Evolutionary conservation across 1,284 basidiomycete species (phyloP), one percentile per base, ranked within the genome.

Genomic region (Moesziomyces globuligerus): DNA sequence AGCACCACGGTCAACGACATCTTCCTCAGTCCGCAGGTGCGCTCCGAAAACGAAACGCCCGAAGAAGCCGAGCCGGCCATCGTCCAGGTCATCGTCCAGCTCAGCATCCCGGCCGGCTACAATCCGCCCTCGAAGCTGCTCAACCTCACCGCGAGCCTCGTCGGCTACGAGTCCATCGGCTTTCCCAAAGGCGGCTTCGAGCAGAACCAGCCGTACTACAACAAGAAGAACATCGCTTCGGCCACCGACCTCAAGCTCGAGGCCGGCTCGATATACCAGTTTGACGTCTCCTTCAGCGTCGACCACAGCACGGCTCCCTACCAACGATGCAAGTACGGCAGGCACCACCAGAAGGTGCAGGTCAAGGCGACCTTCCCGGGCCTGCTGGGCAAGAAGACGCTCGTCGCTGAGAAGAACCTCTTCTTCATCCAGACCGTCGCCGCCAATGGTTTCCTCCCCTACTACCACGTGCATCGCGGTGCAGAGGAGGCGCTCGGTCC

Each of bases 301-400:
- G 67, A 74, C 21, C 66, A 74, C 59, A 58, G 55, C 41, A 70
- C 67, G 0, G 61, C 72, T 4, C 48, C 67, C n/a, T 74, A 74
- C 26, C 72, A 74, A 28, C 23, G 72, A 18, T 66, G 66, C 61
- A 74, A 70, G 46, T 66, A 70, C 26, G 72, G 72, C 1, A 28
- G 72, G 3, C 67, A 70, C 32, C 67, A 66, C 45, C 72, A 74
- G 32, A 70, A 66, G 28, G 49, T 74, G 20, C 50, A 52, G 40
- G 72, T 67, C 21, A 74, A 74, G 29, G 72, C 72, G 1, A 67
- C 67, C 10, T 74, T 70, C n/a, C 72, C 72, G 0, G 72, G 51
- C 20, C 40, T 70, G 23, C n/a, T 74, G 3, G 50, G 54, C 17
- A 73, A 69, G 36, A 73, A 73, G 61, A 69, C 57, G 8, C 44